Evolutionary conservation across 176 grass and related monocot genomes (phyloP), one percentile per base, ranked within the genome.

Genomic region (maize (Zea mays)): DNA sequence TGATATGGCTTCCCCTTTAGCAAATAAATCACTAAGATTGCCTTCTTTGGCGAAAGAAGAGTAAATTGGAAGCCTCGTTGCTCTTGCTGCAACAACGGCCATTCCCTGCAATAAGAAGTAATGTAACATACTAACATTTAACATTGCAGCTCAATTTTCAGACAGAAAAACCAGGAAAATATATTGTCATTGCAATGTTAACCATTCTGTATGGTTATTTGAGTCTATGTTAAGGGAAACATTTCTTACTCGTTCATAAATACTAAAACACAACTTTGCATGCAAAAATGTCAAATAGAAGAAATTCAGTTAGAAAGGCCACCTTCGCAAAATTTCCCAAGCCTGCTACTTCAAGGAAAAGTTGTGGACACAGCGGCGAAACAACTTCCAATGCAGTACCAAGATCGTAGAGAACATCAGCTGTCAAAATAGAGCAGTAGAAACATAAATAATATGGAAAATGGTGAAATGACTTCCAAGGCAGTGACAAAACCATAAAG

Each of bases 1-100:
- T 71, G 96, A 96, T 65, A 99, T 99, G 48, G 96, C 90, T 79
- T 99, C 96, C 47, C 96, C 92, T 93, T 96, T 95, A 51, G 96
- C 92, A 87, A 99, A 95, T 68, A 99, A 87, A 76, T 96, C 96
- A 62, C 96, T 99, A 39, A 99, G 86, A 57, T 99, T 99, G 75
- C 96, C 92, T 85, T 99, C 96, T 83, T 93, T 99, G 5, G 96
- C 96, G 85, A 99, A 99, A 73, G 90, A 99, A 17, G 88, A 95
- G 88, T 96, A 99, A 49, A 99, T 95, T 56, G 92, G 92, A 73
- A 99, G 79, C 72, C 96, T 90, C 63, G 92, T 99, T 9, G 92
- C 96, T 82, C 96, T 85, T 27, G 92, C 90, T 67, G 92, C 96
- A 76, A 99, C 92, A 40, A 99, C 88, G 39, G 92, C 96, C 88